phyloP scores from a whole-genome alignment of 495 filamentous ascomycete genomes.

The Xylaria sp. region DNA sequence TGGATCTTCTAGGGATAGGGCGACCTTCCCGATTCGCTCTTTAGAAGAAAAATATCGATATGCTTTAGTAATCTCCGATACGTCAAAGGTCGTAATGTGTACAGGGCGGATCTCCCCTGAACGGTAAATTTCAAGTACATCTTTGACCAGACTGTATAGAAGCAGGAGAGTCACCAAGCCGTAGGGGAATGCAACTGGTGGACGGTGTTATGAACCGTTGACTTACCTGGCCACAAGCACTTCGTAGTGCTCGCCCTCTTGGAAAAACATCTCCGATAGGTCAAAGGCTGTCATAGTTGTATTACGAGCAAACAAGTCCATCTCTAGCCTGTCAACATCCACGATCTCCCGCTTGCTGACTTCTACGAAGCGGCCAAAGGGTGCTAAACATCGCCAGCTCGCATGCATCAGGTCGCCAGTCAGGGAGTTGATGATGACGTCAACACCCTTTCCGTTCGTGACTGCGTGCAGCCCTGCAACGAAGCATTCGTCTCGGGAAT shows the following conservation, averaged over 20 bases:
- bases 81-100: constrained; percentile 27
- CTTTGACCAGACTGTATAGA: neutral
- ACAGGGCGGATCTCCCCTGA: constrained; percentile 15
- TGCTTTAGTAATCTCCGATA: constrained; percentile 27
- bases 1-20: constrained; percentile 48
- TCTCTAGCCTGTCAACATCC: constrained; percentile 37
- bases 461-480: too few relatives aligned
- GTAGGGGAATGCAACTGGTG: too few relatives aligned
- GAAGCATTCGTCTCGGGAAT: constrained; percentile 37
- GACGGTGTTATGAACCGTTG: neutral
- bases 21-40: constrained; percentile 59
- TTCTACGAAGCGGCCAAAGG: constrained; percentile 60
- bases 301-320: constrained; percentile 42
- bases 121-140: constrained; percentile 31
- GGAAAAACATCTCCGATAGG: constrained; percentile 33
- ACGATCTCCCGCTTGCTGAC: constrained; percentile 50
- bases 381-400: constrained; percentile 53
- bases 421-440: constrained; percentile 63
- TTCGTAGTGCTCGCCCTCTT: constrained; percentile 19
- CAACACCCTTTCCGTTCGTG: constrained; percentile 46
- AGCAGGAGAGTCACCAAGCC: too few relatives aligned
- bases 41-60: constrained; percentile 31
- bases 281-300: constrained; percentile 39
- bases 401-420: constrained; percentile 57
- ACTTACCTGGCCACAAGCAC: neutral